Base-by-base conservation (phyloP, 352 stramenopile species). In the Hyaloperonospora brassicae region DNA sequence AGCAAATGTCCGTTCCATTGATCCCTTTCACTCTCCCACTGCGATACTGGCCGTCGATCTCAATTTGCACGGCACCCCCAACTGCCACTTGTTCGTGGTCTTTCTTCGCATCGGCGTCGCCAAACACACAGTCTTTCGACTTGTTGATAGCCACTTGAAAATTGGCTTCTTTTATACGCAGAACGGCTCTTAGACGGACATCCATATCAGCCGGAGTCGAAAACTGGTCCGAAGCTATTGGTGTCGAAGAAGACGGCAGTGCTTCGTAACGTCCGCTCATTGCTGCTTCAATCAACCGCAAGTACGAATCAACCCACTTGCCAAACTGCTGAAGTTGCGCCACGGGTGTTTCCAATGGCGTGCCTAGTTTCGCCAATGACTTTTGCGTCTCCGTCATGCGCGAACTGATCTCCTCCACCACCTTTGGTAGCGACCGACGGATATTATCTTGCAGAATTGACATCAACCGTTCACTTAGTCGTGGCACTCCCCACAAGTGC, bases 371-470 rank as follows among this genome's bases (percentile, higher is more conserved):
- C 0, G 14, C 30, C 38, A 82, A 43, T 25, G 63, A 47, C 10
- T 55, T 48, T 14, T 64, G 36, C 0, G 55, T 64, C 12, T 51
- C 31, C 7, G 43, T 53, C 13, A 78, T 63, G 9, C 54, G 59
- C 6, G 57, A 48, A 22, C 50, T 59, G 22, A 86, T 82, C 54
- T 81, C 70, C 11, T 50, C 13, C 17, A 80, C 59, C 10, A 85
- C 71, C n/a, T 56, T 63, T 0, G 72, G 74, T 52, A 82, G 55
- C 11, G 70, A 72, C 0, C 63, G 66, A 36, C 63, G 59, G 22
- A 83, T 79, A 27, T 78, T 82, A 34, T 71, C 55, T n/a, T 81
- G 61, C 50, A 86, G 47, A 27, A 83, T 79, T 5, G 55, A 45
- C 38, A 80, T 64, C 40, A 86, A 55, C 2, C 63, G 58, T 5